Conservation (phyloP, 2,329 filamentous ascomycete species). For the Trichoderma atrobrunneum region DNA sequence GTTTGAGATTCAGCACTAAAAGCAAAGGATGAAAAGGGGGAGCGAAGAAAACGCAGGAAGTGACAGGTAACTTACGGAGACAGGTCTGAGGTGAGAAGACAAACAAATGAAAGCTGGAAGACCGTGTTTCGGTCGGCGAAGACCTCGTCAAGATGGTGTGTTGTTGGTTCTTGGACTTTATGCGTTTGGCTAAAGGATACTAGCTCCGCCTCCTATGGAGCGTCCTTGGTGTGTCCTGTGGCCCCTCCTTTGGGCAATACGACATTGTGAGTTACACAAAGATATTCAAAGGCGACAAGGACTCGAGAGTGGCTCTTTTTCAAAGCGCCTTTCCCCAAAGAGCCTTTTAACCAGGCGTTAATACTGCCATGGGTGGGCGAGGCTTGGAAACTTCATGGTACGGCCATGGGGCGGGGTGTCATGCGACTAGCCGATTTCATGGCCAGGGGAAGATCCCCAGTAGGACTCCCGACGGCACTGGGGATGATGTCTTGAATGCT, state of each 20-base stretch:
- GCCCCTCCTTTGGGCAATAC: not conserved
- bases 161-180: slow-evolving; percentile 16
- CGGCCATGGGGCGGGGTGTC: not conserved
- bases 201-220: slow-evolving; percentile 4
- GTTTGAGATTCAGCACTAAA: not conserved
- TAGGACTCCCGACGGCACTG: not conserved
- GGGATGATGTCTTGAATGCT: not conserved
- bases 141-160: slow-evolving; percentile 14
- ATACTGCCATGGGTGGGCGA: not conserved
- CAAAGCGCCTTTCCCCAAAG: not conserved
- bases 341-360: slow-evolving; percentile 9
- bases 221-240: not conserved
- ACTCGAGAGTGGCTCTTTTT: not conserved
- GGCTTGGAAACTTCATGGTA: not conserved
- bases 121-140: not conserved
- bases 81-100: not conserved
- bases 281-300: not conserved
- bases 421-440: not conserved
- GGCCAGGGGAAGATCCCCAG: not conserved
- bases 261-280: slow-evolving; percentile 5
- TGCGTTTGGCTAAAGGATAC: slow-evolving; percentile 8
- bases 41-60: not conserved
- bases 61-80: not conserved
- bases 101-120: not conserved
- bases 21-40: not conserved